phyloP scores from a whole-genome alignment of 2,329 filamentous ascomycete genomes.

The Pezicula neosporulosa region DNA sequence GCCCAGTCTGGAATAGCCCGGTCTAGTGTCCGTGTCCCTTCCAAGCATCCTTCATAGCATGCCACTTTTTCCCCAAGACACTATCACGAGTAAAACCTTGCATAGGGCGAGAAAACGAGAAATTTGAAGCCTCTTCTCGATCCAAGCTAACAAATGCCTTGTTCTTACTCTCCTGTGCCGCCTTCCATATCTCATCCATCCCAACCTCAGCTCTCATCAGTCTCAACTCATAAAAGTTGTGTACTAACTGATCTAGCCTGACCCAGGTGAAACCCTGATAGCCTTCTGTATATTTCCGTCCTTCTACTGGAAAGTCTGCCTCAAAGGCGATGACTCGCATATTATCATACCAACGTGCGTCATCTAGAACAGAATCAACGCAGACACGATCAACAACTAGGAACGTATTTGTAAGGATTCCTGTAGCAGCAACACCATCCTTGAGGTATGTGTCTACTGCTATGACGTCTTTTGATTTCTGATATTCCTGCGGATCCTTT shows the following conservation, averaged over 20 bases:
- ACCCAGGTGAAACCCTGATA: background rate
- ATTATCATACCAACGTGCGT: background rate
- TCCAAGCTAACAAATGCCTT: constrained; percentile 7
- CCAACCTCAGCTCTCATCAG: constrained; percentile 1
- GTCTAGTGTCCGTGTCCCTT: too few relatives aligned
- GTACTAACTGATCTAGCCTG: constrained; percentile 1
- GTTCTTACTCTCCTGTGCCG: background rate
- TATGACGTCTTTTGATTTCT: background rate
- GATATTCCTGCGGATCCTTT: background rate
- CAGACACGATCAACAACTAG: background rate
- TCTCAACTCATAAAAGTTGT: constrained; percentile 6
- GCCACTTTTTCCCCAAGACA: background rate
- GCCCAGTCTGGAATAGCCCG: too few relatives aligned
- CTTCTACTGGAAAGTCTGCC: background rate
- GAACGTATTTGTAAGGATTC: background rate
- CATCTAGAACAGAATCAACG: background rate
- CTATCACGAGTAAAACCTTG: background rate
- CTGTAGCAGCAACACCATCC: background rate
- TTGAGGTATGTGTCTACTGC: background rate
- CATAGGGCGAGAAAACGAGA: background rate
- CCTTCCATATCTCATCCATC: constrained; percentile 10
- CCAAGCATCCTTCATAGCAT: background rate
- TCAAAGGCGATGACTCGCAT: background rate
- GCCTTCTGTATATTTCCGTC: background rate
- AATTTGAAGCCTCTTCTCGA: constrained; percentile 1